Conservation (phyloP, 345 rosid species). For the Aegle marmelos region DNA sequence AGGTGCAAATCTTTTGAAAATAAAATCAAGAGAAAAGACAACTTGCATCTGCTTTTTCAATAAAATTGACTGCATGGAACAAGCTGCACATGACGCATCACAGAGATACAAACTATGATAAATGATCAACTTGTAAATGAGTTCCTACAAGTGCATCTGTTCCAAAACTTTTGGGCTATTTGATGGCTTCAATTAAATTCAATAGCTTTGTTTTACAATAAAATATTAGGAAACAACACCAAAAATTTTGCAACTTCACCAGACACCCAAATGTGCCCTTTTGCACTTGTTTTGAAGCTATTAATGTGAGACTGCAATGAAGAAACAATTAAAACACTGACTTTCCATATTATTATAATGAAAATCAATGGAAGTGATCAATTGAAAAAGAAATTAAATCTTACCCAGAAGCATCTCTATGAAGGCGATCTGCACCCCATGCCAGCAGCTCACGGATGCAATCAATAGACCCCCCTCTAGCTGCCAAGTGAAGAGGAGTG, state of each 20-base stretch:
- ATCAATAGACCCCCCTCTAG: slow-evolving; percentile 95
- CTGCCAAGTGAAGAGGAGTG: slow-evolving; percentile 98
- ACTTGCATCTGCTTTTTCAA: not conserved
- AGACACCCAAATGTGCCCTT: not conserved
- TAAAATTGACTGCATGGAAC: not conserved
- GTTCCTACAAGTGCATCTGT: not conserved
- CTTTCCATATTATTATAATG: not conserved
- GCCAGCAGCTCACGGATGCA: slow-evolving; percentile 87
- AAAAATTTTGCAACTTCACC: not conserved
- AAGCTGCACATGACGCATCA: not conserved
- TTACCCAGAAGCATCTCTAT: slow-evolving; percentile 94
- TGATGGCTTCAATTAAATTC: not conserved
- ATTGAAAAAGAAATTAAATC: not conserved
- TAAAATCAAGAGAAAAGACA: not conserved
- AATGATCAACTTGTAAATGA: not conserved
- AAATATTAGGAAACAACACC: not conserved
- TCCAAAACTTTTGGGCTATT: not conserved
- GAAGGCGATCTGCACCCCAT: slow-evolving; percentile 98
- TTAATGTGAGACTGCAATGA: not conserved
- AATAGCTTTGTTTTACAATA: not conserved
- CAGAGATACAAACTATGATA: no score
- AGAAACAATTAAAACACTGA: not conserved
- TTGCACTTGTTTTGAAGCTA: not conserved
- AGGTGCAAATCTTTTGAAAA: not conserved
- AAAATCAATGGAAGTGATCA: not conserved